Evolutionary conservation across 805 yeast species (phyloP).

Genomic region (Lipomyces spencermartinsiae): DNA sequence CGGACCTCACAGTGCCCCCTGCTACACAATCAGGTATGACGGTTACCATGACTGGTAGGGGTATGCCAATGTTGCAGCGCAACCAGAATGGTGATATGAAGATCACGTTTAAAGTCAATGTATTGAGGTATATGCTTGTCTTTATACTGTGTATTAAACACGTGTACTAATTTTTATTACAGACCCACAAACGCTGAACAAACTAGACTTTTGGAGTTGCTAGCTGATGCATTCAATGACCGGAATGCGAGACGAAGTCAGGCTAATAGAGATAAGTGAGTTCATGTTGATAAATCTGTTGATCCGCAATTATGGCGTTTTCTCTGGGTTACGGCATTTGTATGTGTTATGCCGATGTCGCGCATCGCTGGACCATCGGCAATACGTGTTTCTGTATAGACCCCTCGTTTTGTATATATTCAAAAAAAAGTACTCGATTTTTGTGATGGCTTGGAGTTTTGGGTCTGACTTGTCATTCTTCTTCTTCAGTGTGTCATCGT

Average conservation of each 20-base stretch:
- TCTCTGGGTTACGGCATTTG: background rate
- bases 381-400: background rate
- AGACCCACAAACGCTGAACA: conserved; percentile 83
- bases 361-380: background rate
- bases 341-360: background rate
- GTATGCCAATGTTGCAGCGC: conserved; percentile 69
- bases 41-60: conserved; percentile 81
- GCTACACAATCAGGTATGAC: conserved; percentile 82
- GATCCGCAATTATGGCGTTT: background rate
- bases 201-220: conserved; percentile 86
- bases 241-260: conserved; percentile 56
- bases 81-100: conserved; percentile 75
- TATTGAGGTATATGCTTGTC: conserved; percentile 50
- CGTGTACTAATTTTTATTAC: conserved; percentile 1
- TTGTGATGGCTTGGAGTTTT: conserved; percentile 4
- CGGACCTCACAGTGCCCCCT: conserved; percentile 79
- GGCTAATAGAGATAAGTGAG: conserved; percentile 14
- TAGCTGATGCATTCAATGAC: conserved; percentile 90
- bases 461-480: conserved; percentile 11
- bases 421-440: conserved; percentile 1
- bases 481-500: conserved; percentile 6
- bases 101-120: conserved; percentile 72
- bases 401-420: background rate
- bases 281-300: conserved; percentile 2
- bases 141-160: background rate